Conservation (phyloP, 73 alveolate species). For the Symbiodinium pilosum region DNA sequence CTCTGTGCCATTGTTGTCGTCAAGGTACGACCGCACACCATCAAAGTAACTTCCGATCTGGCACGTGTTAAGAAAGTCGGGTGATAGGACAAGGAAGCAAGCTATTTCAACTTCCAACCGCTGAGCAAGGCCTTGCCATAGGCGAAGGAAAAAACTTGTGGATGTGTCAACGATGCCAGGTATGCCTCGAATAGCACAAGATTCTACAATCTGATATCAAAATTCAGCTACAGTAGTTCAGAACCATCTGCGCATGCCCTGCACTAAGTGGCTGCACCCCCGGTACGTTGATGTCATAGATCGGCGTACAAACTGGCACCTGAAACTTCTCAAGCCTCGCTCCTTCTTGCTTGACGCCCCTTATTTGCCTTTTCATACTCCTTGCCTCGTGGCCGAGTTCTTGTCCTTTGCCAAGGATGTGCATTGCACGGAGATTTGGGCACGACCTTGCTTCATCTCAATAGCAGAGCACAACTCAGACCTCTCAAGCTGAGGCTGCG, state of each 20-base stretch:
- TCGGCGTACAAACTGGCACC: slow-evolving; percentile 64
- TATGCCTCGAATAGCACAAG: slow-evolving; percentile 31
- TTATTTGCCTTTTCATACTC: too few relatives aligned
- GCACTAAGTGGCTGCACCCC: background rate
- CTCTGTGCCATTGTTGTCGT: slow-evolving; percentile 80
- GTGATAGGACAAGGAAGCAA: background rate
- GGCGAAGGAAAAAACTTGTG: slow-evolving; percentile 49
- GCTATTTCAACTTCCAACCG: background rate
- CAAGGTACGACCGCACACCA: slow-evolving; percentile 53
- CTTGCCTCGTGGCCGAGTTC: slow-evolving; percentile 87
- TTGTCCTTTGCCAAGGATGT: slow-evolving; percentile 82
- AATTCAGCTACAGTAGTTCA: too few relatives aligned
- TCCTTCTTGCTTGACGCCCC: too few relatives aligned
- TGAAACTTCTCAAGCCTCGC: background rate
- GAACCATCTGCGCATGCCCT: too few relatives aligned
- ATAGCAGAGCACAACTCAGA: background rate
- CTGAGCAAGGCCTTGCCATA: slow-evolving; percentile 21
- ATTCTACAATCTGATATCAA: too few relatives aligned
- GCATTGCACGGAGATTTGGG: slow-evolving; percentile 69
- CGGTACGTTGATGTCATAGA: slow-evolving; percentile 85
- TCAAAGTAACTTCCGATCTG: slow-evolving; percentile 70
- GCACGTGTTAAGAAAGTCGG: too few relatives aligned
- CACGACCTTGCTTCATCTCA: slow-evolving; percentile 17
- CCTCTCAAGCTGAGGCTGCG: background rate
- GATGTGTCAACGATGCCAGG: slow-evolving; percentile 45